These are phyloP conservation scores for Penicillium roqueforti DNA, from an alignment of 495 filamentous ascomycete genomes.

Conservation along the genomic window DNA sequence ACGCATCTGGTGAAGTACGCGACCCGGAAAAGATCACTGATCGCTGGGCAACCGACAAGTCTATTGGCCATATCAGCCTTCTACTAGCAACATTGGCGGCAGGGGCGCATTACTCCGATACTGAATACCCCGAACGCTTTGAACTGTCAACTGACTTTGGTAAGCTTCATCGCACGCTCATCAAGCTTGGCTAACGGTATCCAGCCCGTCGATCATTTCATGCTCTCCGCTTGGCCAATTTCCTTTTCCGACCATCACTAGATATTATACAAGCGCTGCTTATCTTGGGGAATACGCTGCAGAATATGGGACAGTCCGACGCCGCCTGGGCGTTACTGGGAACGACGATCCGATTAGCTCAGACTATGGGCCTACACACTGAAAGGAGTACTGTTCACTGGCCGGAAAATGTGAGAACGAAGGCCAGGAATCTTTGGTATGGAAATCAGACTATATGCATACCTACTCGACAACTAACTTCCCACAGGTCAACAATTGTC, in stretches of 20 bases:
- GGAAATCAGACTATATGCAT: too few species aligned
- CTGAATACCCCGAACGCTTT: constrained; percentile 30
- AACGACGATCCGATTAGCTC: constrained; percentile 42
- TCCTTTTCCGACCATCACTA: constrained; percentile 43
- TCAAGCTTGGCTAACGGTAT: too few species aligned
- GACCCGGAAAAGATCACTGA: constrained; percentile 20
- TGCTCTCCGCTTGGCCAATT: constrained; percentile 42
- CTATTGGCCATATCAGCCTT: constrained; percentile 38
- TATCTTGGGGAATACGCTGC: constrained; percentile 45
- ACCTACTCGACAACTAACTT: too few species aligned
- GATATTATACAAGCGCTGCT: constrained; percentile 41
- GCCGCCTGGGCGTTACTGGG: constrained; percentile 47
- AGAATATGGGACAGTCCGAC: constrained; percentile 47
- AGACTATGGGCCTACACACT: constrained; percentile 42
- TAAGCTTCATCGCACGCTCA: too few species aligned
- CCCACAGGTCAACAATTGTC: constrained; percentile 24
- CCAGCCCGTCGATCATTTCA: constrained; percentile 34
- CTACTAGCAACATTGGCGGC: constrained; percentile 49
- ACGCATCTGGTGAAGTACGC: constrained; percentile 27
- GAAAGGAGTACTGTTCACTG: constrained; percentile 23
- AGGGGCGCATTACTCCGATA: constrained; percentile 48
- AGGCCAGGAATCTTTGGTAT: constrained; percentile 9
- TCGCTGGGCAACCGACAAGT: constrained; percentile 29
- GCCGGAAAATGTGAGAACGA: constrained; percentile 25
- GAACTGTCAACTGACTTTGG: constrained; percentile 24